phyloP scores from a whole-genome alignment of 441 rosid genomes.

The Isatis lusitanica region DNA sequence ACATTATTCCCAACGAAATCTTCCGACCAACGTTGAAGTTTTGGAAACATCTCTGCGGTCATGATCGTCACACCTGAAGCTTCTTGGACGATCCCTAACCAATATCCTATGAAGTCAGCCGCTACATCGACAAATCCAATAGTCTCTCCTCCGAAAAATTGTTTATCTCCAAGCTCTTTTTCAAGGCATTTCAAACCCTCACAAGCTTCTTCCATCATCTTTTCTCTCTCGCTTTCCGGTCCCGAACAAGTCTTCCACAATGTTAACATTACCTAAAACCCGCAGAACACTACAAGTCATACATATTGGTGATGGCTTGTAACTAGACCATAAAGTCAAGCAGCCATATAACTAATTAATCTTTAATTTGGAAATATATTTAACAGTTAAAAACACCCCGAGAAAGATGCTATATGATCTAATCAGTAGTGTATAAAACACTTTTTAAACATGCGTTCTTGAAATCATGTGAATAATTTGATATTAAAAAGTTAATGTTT shows the following conservation, averaged over 20 bases:
- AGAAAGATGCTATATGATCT: not conserved
- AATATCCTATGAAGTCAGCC: constrained; percentile 29
- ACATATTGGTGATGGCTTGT: not conserved
- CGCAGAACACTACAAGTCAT: not conserved
- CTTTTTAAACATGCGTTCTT: not conserved
- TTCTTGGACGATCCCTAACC: constrained; percentile 38
- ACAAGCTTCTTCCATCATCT: constrained; percentile 42
- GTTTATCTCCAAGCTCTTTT: constrained; percentile 46
- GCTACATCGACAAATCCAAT: constrained; percentile 44
- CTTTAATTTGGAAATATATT: not conserved
- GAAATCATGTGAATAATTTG: not conserved
- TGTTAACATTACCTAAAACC: constrained; percentile 33
- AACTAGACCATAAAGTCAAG: not conserved
- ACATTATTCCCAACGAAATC: constrained; percentile 27
- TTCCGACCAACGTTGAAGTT: constrained; percentile 35
- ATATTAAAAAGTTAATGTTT: not conserved
- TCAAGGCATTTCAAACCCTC: constrained; percentile 48
- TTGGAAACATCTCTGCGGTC: constrained; percentile 36
- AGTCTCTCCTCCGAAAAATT: constrained; percentile 47
- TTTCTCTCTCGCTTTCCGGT: constrained; percentile 39
- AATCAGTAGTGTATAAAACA: not conserved
- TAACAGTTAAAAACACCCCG: not conserved
- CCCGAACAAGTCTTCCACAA: constrained; percentile 38
- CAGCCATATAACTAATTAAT: not conserved
- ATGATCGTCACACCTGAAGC: constrained; percentile 26